Evolutionary conservation across 148 eudicot species (phyloP).

Genomic region (Cornus kousa): DNA sequence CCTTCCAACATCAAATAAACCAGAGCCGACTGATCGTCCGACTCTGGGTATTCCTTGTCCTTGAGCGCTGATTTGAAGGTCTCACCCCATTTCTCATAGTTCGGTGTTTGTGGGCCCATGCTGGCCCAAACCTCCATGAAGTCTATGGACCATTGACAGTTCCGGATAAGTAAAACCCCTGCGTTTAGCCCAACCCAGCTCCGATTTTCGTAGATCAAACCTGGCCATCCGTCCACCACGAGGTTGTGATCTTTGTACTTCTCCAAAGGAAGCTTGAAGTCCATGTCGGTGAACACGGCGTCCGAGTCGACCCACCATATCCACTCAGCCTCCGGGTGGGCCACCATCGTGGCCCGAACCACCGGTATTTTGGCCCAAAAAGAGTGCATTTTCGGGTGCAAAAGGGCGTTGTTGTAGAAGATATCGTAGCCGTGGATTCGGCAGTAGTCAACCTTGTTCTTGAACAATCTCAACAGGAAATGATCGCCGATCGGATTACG

Average conservation of each 20-base stretch:
- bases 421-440: constrained; percentile 80
- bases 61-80: constrained; percentile 32
- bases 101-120: constrained; percentile 74
- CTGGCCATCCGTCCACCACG: constrained; percentile 71
- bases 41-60: constrained; percentile 64
- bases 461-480: constrained; percentile 58
- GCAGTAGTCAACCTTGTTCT: constrained; percentile 90
- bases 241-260: constrained; percentile 58
- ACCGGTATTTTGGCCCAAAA: constrained; percentile 86
- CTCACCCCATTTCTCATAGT: constrained; percentile 69
- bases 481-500: constrained; percentile 67
- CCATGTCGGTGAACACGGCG: constrained; percentile 91
- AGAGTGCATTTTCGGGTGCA: constrained; percentile 57
- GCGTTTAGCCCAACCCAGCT: constrained; percentile 91
- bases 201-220: constrained; percentile 38
- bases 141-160: constrained; percentile 92
- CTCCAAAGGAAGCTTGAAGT: constrained; percentile 62
- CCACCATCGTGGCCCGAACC: constrained; percentile 81
- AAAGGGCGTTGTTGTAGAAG: constrained; percentile 72
- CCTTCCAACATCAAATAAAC: constrained; percentile 61
- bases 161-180: constrained; percentile 79
- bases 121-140: constrained; percentile 65
- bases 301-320: constrained; percentile 99
- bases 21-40: constrained; percentile 88
- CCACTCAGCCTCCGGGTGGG: constrained; percentile 98